Conservation (phyloP, 2,329 filamentous ascomycete genomes). For the Zalaria obscura region DNA sequence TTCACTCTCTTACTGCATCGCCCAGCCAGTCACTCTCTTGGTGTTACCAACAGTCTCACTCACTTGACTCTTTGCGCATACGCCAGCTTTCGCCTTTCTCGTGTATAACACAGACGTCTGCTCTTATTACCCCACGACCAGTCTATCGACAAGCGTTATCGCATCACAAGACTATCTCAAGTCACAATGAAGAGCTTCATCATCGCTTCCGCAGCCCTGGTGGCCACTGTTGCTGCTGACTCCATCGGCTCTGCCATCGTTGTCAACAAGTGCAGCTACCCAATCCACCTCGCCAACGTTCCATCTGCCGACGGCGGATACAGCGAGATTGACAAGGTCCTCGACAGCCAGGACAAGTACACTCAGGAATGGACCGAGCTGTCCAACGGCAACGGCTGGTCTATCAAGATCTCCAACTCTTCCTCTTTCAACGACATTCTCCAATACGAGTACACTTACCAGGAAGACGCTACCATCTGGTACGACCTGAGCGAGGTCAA, state of each 20-base stretch:
- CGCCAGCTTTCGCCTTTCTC: background rate
- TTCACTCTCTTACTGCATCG: slow-evolving; percentile 15
- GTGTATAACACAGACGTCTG: background rate
- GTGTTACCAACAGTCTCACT: slow-evolving; percentile 6
- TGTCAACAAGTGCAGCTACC: slow-evolving; percentile 18
- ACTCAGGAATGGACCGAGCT: slow-evolving; percentile 19
- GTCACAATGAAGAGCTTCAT: slow-evolving; percentile 12
- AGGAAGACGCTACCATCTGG: slow-evolving; percentile 21
- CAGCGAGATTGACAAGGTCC: slow-evolving; percentile 11
- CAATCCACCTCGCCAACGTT: slow-evolving; percentile 15
- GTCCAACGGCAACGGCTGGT: slow-evolving; percentile 20
- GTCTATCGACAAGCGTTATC: background rate
- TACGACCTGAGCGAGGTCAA: slow-evolving; percentile 23
- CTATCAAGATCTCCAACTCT: slow-evolving; percentile 23
- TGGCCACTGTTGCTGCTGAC: slow-evolving; percentile 7
- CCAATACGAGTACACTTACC: slow-evolving; percentile 25
- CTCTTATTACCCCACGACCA: background rate
- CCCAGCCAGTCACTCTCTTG: slow-evolving; percentile 14
- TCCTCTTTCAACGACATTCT: slow-evolving; percentile 15
- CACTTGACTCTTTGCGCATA: slow-evolving; percentile 1
- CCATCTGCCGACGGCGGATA: slow-evolving; percentile 15
- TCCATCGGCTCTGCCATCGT: slow-evolving; percentile 14
- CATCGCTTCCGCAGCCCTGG: slow-evolving; percentile 13
- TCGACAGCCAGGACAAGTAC: slow-evolving; percentile 12
- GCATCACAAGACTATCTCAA: slow-evolving; percentile 5